A percentile compares a stretch with the other conserved stretches of the same genome.
These are phyloP conservation scores for Pythium dissotocum DNA, from an alignment of 352 stramenopile species.

Conservation along the genomic window DNA sequence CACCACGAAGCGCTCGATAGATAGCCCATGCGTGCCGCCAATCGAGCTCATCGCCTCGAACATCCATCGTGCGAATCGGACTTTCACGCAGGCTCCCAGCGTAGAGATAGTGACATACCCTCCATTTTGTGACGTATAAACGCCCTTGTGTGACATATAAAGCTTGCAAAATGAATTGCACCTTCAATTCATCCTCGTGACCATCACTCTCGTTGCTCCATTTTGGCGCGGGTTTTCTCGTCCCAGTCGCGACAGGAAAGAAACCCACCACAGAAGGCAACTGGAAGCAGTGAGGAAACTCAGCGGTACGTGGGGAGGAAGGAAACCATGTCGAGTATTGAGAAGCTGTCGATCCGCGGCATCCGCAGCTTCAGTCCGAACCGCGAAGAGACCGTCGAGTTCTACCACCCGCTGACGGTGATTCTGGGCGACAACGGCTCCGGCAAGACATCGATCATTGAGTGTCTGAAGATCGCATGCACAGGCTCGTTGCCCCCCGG, in stretches of 20 bases:
- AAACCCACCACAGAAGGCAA: neutral
- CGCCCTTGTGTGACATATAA: neutral
- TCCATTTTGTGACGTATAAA: neutral
- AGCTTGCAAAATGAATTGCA: constrained; percentile 16
- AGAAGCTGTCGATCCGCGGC: constrained; percentile 98
- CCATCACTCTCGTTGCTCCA: constrained; percentile 21
- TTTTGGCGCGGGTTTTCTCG: constrained; percentile 26
- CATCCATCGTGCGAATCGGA: neutral
- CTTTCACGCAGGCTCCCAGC: neutral
- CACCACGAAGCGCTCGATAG: neutral
- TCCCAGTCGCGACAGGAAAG: neutral
- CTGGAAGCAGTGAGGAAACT: neutral
- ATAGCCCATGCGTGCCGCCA: neutral
- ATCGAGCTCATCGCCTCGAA: neutral
- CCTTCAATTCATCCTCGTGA: constrained; percentile 30
- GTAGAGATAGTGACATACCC: constrained; percentile 2
- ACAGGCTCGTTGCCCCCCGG: constrained; percentile 95
- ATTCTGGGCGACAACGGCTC: constrained; percentile 97
- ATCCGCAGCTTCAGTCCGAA: constrained; percentile 98
- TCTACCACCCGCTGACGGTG: constrained; percentile 99
- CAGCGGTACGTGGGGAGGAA: neutral
- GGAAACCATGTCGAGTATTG: constrained; percentile 95
- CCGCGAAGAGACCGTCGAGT: constrained; percentile 95
- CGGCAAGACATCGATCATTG: constrained; percentile 99
- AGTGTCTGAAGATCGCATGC: constrained; percentile 98